Base-by-base conservation (phyloP, 495 filamentous ascomycete species). In the Penicillium goetzii region DNA sequence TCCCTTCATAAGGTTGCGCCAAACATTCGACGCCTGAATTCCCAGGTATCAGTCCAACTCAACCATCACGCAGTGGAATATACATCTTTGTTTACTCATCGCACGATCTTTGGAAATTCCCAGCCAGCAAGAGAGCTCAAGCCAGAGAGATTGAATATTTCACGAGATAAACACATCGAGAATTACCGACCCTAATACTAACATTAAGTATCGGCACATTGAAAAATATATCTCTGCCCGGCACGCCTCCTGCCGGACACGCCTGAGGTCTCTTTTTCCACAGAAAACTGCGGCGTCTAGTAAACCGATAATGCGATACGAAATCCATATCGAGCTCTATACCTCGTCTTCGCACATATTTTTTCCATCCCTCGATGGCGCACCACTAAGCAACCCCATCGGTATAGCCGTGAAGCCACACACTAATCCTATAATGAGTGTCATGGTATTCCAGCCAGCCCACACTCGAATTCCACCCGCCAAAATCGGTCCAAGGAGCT, bases 401-500 rank as follows among this genome's bases (percentile, higher is more conserved):
- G 57, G 59, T 12, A 74, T 50, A 14, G 75, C 75, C 38, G 63
- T 74, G 2, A 59, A 54, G 0, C 56, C 75, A 65, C 73, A 73
- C 26, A 73, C 17, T 0, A 75, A 34, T 3, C 76, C 79, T 60
- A 81, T 61, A 19, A 73, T 64, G 43, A 68, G 70, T 11, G 76
- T 74, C 79, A 81, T 80, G 4, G 67, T 72, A 41, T 55, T 64
- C 80, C 80, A 82, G 5, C 78, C 78, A 11, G 67, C 68, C 10
- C 56, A 57, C 12, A 79, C 69, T 19, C 65, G 68, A 21, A 81
- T 56, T 3, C 72, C 67, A 7, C 78, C 80, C 1, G 78, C 76
- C 76, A 84, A 81, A 25, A 89, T 68, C 54, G 88, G 86, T 3
- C 88, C 88, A 21, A 88, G 71, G 3, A 85, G 78, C 47, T 87